Evolutionary conservation across 768 basidiomycete species (phyloP).

Genomic region (Pulveroboletus sp.): DNA sequence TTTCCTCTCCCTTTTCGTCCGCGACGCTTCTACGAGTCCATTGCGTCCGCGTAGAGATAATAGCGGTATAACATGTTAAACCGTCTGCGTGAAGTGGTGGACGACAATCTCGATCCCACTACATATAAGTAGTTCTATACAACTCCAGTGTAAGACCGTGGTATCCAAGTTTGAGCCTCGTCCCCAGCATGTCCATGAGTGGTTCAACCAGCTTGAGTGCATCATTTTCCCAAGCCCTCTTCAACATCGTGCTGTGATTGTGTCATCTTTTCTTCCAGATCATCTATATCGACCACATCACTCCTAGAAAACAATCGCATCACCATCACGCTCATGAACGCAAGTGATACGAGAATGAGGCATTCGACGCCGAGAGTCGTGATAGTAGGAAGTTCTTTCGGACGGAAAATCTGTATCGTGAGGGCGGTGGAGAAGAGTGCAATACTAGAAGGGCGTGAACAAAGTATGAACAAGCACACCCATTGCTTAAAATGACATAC

Average conservation of each 20-base stretch:
- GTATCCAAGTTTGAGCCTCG: not conserved
- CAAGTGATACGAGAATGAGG: not conserved
- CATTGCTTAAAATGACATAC: too few relatives aligned
- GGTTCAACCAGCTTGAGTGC: not conserved
- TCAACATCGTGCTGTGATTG: slow-evolving; percentile 1
- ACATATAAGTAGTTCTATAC: not conserved
- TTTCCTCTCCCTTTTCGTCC: not conserved
- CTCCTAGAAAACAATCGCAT: not conserved
- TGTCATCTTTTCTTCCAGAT: not conserved
- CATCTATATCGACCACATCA: not conserved
- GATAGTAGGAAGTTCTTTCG: not conserved
- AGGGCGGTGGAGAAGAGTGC: slow-evolving; percentile 9
- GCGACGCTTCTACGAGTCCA: not conserved
- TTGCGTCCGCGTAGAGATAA: not conserved
- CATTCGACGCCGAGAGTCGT: slow-evolving; percentile 7
- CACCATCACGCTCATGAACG: not conserved
- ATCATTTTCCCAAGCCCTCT: not conserved
- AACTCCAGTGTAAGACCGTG: not conserved
- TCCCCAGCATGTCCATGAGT: not conserved
- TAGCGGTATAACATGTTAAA: not conserved
- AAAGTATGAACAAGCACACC: too few relatives aligned
- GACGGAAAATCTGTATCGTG: slow-evolving; percentile 5
- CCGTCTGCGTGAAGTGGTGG: not conserved
- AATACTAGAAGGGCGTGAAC: slow-evolving; percentile 1
- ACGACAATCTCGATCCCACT: not conserved